Base-by-base conservation (phyloP, 1,284 basidiomycete genomes). In the Ustilago trichophora region DNA sequence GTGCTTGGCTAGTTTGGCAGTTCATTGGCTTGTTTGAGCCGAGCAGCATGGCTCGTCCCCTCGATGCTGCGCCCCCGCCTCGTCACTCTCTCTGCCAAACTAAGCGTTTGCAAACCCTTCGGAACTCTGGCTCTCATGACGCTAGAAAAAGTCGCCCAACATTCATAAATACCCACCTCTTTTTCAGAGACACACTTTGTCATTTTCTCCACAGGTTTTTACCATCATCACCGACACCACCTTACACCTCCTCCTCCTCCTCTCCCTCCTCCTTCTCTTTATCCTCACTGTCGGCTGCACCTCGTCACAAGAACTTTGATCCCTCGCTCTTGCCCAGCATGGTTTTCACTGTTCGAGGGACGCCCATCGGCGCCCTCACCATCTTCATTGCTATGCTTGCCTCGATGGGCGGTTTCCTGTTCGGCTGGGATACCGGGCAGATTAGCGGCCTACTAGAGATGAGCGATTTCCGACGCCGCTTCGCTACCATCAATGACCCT, bases 321-420 rank as follows among this genome's bases (percentile, higher is more conserved):
- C 33, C 33, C 15, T 13, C 33, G 8, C 3, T 11, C 13, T 42
- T 8, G 35, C 24, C 42, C 34, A 50, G 0, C 53, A 75, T 73
- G 72, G 51, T 54, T 16, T 67, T 75, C 40, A 43, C 44, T 27
- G 51, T 75, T 18, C 58, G 70, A 43, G 73, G 73, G 22, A 67
- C 79, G 42, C 80, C 78, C 0, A 74, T 82, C 16, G 80, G 81
- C 50, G 51, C 43, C 60, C 84, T 87, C 48, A 85, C 89, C 55
- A 85, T 90, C 77, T 84, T 87, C 82, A 83, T 90, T 55, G 89
- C 89, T 57, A 73, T 88, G 38, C 81, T 91, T 25, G 88, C 89
- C 35, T 88, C 87, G 48, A 90, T 91, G 86, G 90, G 90, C 60
- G 90, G 89, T 46, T 90, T 90, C 82, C 88, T 90, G 69, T 89